Base-by-base conservation (phyloP, 768 basidiomycete species). In the Tylopilus subfusipes region DNA sequence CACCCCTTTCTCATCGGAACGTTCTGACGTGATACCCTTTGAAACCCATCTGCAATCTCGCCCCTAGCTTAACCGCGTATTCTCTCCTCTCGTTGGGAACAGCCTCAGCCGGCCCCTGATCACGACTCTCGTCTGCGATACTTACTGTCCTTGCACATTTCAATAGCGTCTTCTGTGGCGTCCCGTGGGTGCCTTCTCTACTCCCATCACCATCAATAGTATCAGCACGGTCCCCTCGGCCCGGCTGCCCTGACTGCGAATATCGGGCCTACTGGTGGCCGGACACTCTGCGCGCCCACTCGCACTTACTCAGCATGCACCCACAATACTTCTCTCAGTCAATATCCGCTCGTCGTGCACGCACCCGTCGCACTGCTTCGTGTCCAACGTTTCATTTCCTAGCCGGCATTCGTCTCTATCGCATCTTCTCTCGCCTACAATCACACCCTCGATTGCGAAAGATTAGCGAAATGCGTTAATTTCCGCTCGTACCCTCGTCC, bases 381-480 rank as follows among this genome's bases (percentile, higher is more conserved):
- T 12, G 19, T 39, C 22, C 47, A 43, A n/a, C 53, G 29, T 48
- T 50, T 45, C 54, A 53, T 51, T 21, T 34, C n/a, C 13, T 24
- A 9, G 16, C 44, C 30, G 30, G n/a, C 1, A 30, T 18, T 29
- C 43, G 10, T 54, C 27, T 14, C 36, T 6, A 33, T 50, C 9
- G 46, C 50, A 19, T n/a, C 39, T 56, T 53, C 54, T 44, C 27
- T 66, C 52, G 38, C 58, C 33, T 57, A 57, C 34, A 21, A 31
- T 36, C 33, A 36, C 51, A 48, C 60, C 58, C 62, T 56, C 51
- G 61, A 61, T 60, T 56, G 44, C 52, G n/a, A 53, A 8, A 38
- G 33, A n/a, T 39, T 54, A 39, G 29, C 51, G 53, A 58, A 19
- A 45, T 53, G 25, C 36, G 4, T 65, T 66, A 63, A 66, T 66